phyloP scores from a whole-genome alignment of 192 early-diverging fungal genomes.

The Backusella westeae region DNA sequence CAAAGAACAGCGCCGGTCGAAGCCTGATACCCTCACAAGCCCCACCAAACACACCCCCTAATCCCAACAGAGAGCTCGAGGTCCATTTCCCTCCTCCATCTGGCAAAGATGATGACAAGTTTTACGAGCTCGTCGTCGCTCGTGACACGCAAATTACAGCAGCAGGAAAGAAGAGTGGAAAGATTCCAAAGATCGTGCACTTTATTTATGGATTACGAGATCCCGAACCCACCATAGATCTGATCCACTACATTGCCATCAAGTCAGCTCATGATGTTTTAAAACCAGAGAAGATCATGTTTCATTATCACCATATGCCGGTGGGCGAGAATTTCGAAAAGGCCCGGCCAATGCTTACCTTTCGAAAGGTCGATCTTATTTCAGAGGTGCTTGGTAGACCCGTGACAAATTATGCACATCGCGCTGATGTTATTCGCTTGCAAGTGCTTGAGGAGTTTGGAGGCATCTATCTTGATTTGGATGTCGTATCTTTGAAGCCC shows the following conservation, averaged over 20 bases:
- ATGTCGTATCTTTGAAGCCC: slow-evolving; percentile 43
- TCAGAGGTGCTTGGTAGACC: slow-evolving; percentile 40
- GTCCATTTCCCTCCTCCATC: slow-evolving; percentile 3
- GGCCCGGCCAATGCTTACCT: slow-evolving; percentile 29
- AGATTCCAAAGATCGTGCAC: slow-evolving; percentile 48
- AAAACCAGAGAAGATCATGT: slow-evolving; percentile 40
- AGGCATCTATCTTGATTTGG: slow-evolving; percentile 57
- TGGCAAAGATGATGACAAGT: neutral
- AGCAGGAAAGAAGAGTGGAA: neutral
- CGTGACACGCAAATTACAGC: neutral
- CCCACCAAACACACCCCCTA: neutral
- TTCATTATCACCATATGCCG: slow-evolving; percentile 46
- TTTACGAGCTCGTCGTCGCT: slow-evolving; percentile 10
- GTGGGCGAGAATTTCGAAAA: slow-evolving; percentile 37
- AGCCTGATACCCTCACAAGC: neutral
- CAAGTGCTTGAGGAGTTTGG: slow-evolving; percentile 39
- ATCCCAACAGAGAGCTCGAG: neutral
- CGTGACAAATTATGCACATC: slow-evolving; percentile 44
- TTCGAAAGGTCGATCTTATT: slow-evolving; percentile 33
- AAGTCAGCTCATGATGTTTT: slow-evolving; percentile 45
- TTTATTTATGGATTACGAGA: slow-evolving; percentile 45
- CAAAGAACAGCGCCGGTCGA: neutral
- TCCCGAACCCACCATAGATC: slow-evolving; percentile 31
- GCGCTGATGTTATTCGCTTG: slow-evolving; percentile 47
- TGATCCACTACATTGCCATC: slow-evolving; percentile 50